Evolutionary conservation across 306 rosid genomes (phyloP), one percentile per base, ranked within the genome.

Genomic region (Quercus variabilis): DNA sequence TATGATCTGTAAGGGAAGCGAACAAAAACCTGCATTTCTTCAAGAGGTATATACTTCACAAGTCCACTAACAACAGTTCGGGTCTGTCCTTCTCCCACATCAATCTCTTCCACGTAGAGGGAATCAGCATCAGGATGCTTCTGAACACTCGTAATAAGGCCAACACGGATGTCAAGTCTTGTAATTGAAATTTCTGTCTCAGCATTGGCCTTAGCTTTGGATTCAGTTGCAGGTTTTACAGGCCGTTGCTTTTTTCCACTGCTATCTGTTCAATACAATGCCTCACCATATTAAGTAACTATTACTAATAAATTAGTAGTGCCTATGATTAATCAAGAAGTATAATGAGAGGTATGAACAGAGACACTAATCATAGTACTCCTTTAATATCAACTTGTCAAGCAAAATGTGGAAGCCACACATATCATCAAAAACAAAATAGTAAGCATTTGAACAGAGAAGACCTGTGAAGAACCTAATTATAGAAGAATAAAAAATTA

Each of bases 111-210:
- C 15, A 93, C 98, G n/a, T 95, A 95, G 0, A 95, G 84, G 9
- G 98, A 67, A 85, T 95, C 99, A 15, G 99, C 99, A 86, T 89
- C 98, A 23, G 99, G 99, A 84, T 93, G 99, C 77, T 93, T 95
- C 84, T 88, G 86, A 69, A 85, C 97, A 57, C 85, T 93, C 15
- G 84, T 88, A 69, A 95, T 90, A 67, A 87, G 86, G 49, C 99
- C 98, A 76, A 95, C 97, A 17, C 99, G 96, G 33, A 95, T 91
- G 79, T 95, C 97, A 43, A 95, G 93, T 84, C 98, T 93, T n/a
- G 92, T 76, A 68, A 95, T 90, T 54, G 94, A 18, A 83, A 91
- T 91, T 49, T 78, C 97, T 26, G 81, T 80, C 78, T 91, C 92
- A 78, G 79, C 78, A 43, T 84, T 78, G 51, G 89, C 83, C 86